Evolutionary conservation across 495 filamentous ascomycete genomes (phyloP), one percentile per base, ranked within the genome.

Genomic region (Xylaria castorea): DNA sequence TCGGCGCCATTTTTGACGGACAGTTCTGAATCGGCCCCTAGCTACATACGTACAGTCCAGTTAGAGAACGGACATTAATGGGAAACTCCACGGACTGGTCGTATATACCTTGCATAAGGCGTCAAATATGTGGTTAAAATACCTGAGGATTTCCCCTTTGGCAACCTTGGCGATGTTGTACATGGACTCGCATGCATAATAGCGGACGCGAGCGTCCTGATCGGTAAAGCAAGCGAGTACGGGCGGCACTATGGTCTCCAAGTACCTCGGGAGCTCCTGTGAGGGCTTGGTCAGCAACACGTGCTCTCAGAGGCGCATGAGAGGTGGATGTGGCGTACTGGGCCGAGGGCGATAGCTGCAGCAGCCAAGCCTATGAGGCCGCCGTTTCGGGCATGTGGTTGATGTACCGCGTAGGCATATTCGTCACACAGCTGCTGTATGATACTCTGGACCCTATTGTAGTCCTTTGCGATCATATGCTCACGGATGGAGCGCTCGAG

Each of bases 181-280:
- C 97, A 99, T 99, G 82, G 94, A 96, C 87, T 99, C 97, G 83
- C 97, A 99, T 60, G 97, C 97, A 82, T 99, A 99, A 80, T 99
- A 99, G 67, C 97, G 90, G 22, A 99, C 97, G 65, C 97, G 88
- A 27, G 97, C 97, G 91, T 99, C 97, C 85, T 98, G 96, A 76
- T 99, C 97, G 27, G 92, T 91, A 80, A 99, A 99, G 85, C 97
- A 99, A 62, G 97, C 97, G n/a, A 99, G 87, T 6, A 99, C 97
- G 25, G 97, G 97, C 25, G 96, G 94, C 5, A 99, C 95, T 69
- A 99, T 97, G 70, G 94, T 89, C 80, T 93, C 91, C 55, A 99
- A 87, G 77, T 98, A 97, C 67, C 89, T 90, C 44, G 97, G 93
- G 75, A 99, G 92, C 80, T 97, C 93, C 87, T 96, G 48, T 11